Base-by-base conservation (phyloP, 1,284 basidiomycete species). In the Ceratobasidium papillatum region DNA sequence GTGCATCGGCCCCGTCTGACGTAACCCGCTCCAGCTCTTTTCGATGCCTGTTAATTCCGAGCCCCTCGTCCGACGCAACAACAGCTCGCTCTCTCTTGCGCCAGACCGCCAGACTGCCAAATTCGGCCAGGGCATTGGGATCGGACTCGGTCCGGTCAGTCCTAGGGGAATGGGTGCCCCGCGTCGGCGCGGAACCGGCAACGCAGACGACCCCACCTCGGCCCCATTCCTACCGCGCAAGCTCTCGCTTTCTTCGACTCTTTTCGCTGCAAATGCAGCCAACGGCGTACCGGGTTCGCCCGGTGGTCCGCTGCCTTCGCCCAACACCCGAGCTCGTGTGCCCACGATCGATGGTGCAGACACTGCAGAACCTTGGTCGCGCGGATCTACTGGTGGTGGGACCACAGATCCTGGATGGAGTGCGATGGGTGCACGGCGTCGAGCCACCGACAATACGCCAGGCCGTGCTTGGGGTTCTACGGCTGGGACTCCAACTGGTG, bases 171-270 rank as follows among this genome's bases (percentile, higher is more conserved):
- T 68, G 22, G 65, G 65, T 38, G 49, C 34, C 22, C 65, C 65
- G 22, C 65, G 65, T 27, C 43, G 65, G 22, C 49, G 65, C 19
- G 65, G 65, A 3, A 68, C 65, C 12, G 65, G 65, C 3, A 56
- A 52, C 65, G 22, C 65, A 36, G 65, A 68, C 36, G 65, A 68
- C 27, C 65, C 47, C 43, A 36, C 65, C 30, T 54, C 65, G 12
- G 51, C 34, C 14, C 65, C 65, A 41, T 68, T 68, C 38, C 75
- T 89, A 25, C 88, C 90, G 63, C 87, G 91, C 47, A 93, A 91
- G 81, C 85, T 89, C 58, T 93, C 92, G n/a, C 80, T 91, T 78
- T 90, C 91, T 14, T 86, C 85, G 73, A 83, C 86, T 71, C 88
- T 89, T 84, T 85, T 43, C 82, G 86, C 22, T 66, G 22, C 75